These are phyloP conservation scores for Dactylellina drechsleri DNA, from an alignment of 2,329 filamentous ascomycete genomes.

Conservation along the genomic window DNA sequence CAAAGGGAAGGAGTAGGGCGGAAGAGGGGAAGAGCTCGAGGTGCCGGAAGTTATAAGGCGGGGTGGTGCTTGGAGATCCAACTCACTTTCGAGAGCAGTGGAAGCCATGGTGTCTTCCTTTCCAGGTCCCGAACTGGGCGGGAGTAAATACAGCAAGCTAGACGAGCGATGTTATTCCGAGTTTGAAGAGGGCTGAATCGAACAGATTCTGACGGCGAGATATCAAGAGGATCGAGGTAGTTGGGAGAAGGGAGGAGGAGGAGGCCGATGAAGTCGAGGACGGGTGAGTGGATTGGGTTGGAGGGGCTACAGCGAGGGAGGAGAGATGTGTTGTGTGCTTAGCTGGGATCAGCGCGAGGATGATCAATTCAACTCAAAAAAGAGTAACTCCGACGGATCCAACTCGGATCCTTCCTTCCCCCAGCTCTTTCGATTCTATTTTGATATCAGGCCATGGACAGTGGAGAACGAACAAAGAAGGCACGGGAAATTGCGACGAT, in stretches of 20 bases:
- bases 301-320: slow-evolving; percentile 35
- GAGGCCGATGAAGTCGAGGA: slow-evolving; percentile 19
- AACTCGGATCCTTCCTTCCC: no score
- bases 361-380: slow-evolving; percentile 32
- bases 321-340: slow-evolving; percentile 25
- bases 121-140: slow-evolving; percentile 35
- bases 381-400: not conserved
- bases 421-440: no score
- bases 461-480: no score
- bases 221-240: no score
- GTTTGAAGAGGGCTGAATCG: no score
- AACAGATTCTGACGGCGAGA: no score
- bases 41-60: slow-evolving; percentile 50
- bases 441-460: no score
- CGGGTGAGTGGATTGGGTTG: slow-evolving; percentile 14
- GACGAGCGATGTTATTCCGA: not conserved
- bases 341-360: not conserved
- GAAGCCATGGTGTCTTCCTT: slow-evolving; percentile 46
- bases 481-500: no score
- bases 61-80: slow-evolving; percentile 39
- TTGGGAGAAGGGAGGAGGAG: no score
- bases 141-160: not conserved
- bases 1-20: not conserved
- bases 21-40: not conserved
- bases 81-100: slow-evolving; percentile 48